Percentiles rank a stretch among this genome's conserved stretches.
These are phyloP conservation scores for Boletus eberwhitei DNA, from an alignment of 768 basidiomycete species.

Conservation along the genomic window DNA sequence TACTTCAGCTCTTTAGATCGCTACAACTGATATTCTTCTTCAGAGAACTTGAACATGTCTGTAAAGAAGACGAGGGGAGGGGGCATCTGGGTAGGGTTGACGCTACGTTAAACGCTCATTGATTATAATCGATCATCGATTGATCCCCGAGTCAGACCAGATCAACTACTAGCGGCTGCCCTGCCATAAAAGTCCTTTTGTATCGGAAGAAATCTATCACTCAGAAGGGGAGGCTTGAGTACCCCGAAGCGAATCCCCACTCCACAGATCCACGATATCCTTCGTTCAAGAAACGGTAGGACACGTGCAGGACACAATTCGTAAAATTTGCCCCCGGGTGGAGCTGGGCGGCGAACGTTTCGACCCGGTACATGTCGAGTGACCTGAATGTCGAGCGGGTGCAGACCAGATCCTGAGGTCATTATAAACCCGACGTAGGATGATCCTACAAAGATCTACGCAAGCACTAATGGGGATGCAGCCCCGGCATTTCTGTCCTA, in stretches of 20 bases:
- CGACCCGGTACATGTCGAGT: background rate
- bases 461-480: too few relatives aligned
- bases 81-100: too few relatives aligned
- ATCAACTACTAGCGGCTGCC: background rate
- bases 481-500: background rate
- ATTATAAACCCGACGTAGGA: background rate
- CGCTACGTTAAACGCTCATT: background rate
- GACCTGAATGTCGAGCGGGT: background rate
- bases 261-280: background rate
- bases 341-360: background rate
- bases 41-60: background rate
- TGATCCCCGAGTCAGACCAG: background rate
- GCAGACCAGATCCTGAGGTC: background rate
- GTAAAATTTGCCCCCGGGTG: background rate
- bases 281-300: constrained; percentile 1
- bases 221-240: too few relatives aligned
- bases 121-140: background rate
- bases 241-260: background rate
- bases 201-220: background rate
- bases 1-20: background rate
- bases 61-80: background rate
- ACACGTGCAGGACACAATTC: background rate
- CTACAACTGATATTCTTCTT: background rate
- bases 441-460: background rate
- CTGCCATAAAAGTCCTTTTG: background rate